phyloP scores from a whole-genome alignment of 257 asterid species.

The Plantago ovata region DNA sequence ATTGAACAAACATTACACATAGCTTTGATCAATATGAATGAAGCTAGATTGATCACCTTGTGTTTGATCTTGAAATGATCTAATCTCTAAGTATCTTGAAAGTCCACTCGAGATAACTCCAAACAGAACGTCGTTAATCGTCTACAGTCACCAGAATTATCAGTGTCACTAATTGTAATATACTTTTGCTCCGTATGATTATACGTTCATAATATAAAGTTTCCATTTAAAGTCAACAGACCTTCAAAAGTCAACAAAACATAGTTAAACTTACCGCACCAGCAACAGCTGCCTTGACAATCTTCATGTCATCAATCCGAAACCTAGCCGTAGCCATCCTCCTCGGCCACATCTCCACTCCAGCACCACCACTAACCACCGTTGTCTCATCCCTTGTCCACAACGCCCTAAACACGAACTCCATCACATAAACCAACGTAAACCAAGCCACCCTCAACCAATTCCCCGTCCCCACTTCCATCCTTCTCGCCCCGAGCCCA shows the following conservation, averaged over 20 bases:
- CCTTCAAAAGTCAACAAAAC: too few relatives aligned
- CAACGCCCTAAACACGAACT: slow-evolving; percentile 24
- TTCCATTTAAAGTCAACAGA: too few relatives aligned
- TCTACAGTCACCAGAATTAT: slow-evolving; percentile 40
- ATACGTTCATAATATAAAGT: too few relatives aligned
- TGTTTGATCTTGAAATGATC: slow-evolving; percentile 47
- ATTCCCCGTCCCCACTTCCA: slow-evolving; percentile 22
- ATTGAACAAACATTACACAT: background rate
- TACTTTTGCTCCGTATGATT: too few relatives aligned
- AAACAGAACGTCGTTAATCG: slow-evolving; percentile 83
- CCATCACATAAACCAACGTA: slow-evolving; percentile 30
- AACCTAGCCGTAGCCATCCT: slow-evolving; percentile 43
- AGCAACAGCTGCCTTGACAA: slow-evolving; percentile 36
- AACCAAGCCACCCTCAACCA: slow-evolving; percentile 32
- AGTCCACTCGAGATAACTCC: slow-evolving; percentile 73
- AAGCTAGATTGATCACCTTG: background rate
- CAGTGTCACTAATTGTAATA: too few relatives aligned
- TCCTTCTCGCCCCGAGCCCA: slow-evolving; percentile 29
- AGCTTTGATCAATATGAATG: too few relatives aligned
- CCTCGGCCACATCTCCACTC: slow-evolving; percentile 63
- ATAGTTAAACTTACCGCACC: slow-evolving; percentile 39
- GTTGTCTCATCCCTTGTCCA: slow-evolving; percentile 43
- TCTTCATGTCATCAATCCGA: slow-evolving; percentile 52
- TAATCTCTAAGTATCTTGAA: slow-evolving; percentile 48
- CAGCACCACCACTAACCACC: slow-evolving; percentile 45